phyloP scores from a whole-genome alignment of 345 rosid genomes.

The Dovyalis caffra region DNA sequence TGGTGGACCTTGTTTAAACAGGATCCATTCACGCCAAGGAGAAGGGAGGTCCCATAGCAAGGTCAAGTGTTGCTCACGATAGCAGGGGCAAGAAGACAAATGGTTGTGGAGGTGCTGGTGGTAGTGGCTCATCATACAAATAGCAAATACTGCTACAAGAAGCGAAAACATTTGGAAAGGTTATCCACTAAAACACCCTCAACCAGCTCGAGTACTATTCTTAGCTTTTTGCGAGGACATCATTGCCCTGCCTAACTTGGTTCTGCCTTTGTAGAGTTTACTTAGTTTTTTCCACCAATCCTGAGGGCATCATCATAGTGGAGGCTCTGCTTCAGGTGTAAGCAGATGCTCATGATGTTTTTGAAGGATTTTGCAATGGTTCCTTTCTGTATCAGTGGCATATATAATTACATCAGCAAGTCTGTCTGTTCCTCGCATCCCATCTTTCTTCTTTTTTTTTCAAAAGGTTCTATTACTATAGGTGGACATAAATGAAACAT shows the following conservation, averaged over 20 bases:
- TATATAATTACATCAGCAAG: not conserved
- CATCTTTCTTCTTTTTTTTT: not conserved
- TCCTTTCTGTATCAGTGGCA: not conserved
- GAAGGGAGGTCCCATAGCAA: slow-evolving; percentile 21
- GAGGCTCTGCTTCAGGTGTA: slow-evolving; percentile 25
- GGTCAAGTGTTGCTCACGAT: slow-evolving; percentile 35
- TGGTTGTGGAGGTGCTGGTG: slow-evolving; percentile 60
- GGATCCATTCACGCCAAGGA: not conserved
- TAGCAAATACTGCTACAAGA: slow-evolving; percentile 20
- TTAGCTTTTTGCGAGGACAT: slow-evolving; percentile 21
- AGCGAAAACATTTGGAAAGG: slow-evolving; percentile 35
- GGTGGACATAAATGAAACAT: not conserved
- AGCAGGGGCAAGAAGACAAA: slow-evolving; percentile 49
- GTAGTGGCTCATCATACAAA: slow-evolving; percentile 47
- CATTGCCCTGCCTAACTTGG: slow-evolving; percentile 14
- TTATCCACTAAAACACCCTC: slow-evolving; percentile 28
- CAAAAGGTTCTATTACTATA: slow-evolving; percentile 1
- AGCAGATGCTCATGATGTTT: too few species aligned
- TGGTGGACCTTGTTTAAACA: slow-evolving; percentile 27
- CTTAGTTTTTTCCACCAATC: slow-evolving; percentile 17
- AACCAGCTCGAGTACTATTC: slow-evolving; percentile 10
- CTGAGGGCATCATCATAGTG: slow-evolving; percentile 13
- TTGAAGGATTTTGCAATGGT: slow-evolving; percentile 11
- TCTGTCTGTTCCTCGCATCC: not conserved
- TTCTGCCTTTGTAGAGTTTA: not conserved